Evolutionary conservation across 1,284 basidiomycete species (phyloP).

Genomic region (Ustilago tritici): DNA sequence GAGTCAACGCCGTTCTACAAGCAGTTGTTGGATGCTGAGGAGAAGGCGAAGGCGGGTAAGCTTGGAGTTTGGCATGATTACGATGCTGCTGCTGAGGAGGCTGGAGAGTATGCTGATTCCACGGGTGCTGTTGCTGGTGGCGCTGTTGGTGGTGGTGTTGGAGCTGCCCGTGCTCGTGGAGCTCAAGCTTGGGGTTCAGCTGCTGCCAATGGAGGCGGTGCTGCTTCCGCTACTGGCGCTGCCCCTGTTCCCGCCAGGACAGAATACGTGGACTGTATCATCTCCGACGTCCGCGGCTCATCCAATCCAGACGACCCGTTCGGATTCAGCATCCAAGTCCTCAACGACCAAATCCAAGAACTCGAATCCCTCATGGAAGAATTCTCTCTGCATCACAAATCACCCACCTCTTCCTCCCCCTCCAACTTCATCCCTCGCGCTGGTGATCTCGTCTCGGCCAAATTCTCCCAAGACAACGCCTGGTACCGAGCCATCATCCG

Average conservation of each 20-base stretch:
- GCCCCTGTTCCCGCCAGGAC: slow-evolving; percentile 71
- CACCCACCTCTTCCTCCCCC: slow-evolving; percentile 14
- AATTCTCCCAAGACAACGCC: slow-evolving; percentile 70
- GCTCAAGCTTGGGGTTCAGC: slow-evolving; percentile 31
- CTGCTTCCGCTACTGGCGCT: slow-evolving; percentile 2
- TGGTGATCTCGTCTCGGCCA: slow-evolving; percentile 87
- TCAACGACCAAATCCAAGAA: slow-evolving; percentile 70
- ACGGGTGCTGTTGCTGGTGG: slow-evolving; percentile 13
- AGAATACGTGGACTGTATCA: slow-evolving; percentile 90
- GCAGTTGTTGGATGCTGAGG: slow-evolving; percentile 85
- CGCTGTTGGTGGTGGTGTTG: slow-evolving; percentile 10
- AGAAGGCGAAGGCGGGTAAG: slow-evolving; percentile 77
- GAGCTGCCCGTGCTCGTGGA: slow-evolving; percentile 8
- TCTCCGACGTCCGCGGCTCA: slow-evolving; percentile 82
- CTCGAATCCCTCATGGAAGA: slow-evolving; percentile 94
- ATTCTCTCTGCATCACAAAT: slow-evolving; percentile 74
- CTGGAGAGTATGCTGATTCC: slow-evolving; percentile 24
- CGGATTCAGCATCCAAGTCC: slow-evolving; percentile 88
- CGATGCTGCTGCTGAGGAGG: slow-evolving; percentile 48
- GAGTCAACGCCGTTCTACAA: slow-evolving; percentile 82
- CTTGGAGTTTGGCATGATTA: slow-evolving; percentile 77
- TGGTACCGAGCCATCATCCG: slow-evolving; percentile 64
- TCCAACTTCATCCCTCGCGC: slow-evolving; percentile 78
- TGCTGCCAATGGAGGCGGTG: slow-evolving; percentile 14
- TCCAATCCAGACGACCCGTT: slow-evolving; percentile 78